Conservation (phyloP, 352 stramenopile species). For the Phytophthora pinifolia region DNA sequence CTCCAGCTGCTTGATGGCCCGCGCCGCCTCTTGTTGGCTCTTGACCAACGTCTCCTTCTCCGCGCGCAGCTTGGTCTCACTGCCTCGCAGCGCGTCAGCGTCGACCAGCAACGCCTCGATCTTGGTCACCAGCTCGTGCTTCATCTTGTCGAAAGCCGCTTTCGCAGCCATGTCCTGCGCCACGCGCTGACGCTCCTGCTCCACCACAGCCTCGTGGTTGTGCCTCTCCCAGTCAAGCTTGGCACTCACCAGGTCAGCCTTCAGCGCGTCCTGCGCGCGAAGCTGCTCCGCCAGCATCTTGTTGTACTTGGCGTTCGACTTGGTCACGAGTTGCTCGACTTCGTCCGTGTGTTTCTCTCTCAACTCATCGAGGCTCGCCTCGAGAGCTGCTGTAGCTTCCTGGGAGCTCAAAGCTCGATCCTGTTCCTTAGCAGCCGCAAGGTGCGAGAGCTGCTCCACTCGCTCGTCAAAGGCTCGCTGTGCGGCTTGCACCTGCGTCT, state of each 20-base stretch:
- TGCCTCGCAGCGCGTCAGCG: constrained; percentile 39
- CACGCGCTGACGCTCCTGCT: constrained; percentile 26
- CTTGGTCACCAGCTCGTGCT: constrained; percentile 56
- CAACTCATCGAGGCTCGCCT: constrained; percentile 32
- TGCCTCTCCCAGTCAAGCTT: constrained; percentile 29
- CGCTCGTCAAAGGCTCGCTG: constrained; percentile 45
- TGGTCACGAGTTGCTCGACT: constrained; percentile 62
- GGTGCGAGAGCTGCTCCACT: constrained; percentile 38
- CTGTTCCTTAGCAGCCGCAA: constrained; percentile 19
- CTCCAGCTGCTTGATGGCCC: constrained; percentile 40
- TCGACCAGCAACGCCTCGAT: constrained; percentile 65
- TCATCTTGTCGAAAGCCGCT: constrained; percentile 43
- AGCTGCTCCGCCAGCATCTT: constrained; percentile 75
- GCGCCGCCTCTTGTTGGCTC: constrained; percentile 37
- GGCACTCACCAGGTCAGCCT: constrained; percentile 25
- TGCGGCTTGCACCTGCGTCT: constrained; percentile 38
- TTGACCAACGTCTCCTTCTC: constrained; percentile 56
- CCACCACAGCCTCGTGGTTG: constrained; percentile 10
- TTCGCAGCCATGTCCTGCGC: constrained; percentile 17
- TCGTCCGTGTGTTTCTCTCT: constrained; percentile 53
- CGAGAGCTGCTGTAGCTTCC: constrained; percentile 12
- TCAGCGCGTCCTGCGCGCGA: constrained; percentile 53
- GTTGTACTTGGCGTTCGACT: constrained; percentile 72
- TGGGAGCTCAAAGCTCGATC: constrained; percentile 27
- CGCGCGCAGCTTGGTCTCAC: constrained; percentile 48